phyloP scores from a whole-genome alignment of 768 basidiomycete genomes.

The Suillus plorans region DNA sequence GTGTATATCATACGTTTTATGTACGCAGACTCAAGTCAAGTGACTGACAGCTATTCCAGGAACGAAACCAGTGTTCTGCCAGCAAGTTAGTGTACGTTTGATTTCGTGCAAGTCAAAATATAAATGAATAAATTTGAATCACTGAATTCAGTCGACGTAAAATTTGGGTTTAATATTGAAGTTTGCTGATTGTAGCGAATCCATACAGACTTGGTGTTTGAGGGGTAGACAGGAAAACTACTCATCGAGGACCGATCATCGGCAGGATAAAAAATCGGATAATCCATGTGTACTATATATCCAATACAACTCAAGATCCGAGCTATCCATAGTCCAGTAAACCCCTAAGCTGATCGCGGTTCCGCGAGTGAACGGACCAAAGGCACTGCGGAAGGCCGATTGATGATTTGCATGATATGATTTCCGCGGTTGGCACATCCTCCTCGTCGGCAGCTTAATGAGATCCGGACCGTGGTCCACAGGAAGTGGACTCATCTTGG shows the following conservation, averaged over 20 bases:
- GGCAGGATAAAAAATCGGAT: background rate
- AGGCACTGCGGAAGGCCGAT: background rate
- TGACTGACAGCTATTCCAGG: background rate
- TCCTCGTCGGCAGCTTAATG: background rate
- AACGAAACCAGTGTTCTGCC: background rate
- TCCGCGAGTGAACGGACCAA: background rate
- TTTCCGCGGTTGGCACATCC: background rate
- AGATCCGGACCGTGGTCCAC: background rate
- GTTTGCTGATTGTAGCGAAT: background rate
- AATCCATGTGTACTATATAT: background rate
- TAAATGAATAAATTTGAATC: too few species aligned
- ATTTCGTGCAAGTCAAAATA: background rate
- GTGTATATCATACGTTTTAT: background rate
- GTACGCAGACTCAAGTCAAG: background rate
- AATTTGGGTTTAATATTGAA: background rate
- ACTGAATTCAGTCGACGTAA: background rate
- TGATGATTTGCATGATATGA: background rate
- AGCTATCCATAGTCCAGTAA: background rate
- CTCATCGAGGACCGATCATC: background rate
- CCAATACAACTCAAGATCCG: background rate
- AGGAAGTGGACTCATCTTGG: background rate
- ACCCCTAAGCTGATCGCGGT: background rate
- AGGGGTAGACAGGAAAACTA: too few species aligned
- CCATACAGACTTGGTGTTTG: background rate
- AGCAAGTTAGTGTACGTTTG: background rate